phyloP scores from a whole-genome alignment of 768 basidiomycete species.

The Phallus indusiatus region DNA sequence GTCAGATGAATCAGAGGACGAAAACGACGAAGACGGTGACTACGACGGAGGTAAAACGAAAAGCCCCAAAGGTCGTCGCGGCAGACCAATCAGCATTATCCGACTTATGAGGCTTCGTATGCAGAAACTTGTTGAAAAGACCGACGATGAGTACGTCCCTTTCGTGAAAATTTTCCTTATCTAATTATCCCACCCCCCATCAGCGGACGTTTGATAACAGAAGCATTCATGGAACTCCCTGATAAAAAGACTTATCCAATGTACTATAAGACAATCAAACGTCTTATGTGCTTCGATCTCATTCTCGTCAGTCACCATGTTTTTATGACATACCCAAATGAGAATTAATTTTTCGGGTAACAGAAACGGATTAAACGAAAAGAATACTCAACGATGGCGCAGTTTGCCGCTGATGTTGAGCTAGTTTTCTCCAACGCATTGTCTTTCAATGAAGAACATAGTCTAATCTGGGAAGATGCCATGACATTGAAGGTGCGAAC shows the following conservation, averaged over 20 bases:
- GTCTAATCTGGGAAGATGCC: constrained; percentile 76
- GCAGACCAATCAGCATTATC: constrained; percentile 42
- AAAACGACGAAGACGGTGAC: constrained; percentile 32
- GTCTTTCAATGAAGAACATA: constrained; percentile 80
- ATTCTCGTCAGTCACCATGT: constrained; percentile 49
- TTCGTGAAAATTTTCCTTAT: constrained; percentile 3
- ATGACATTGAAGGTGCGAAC: constrained; percentile 47
- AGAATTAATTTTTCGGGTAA: neutral
- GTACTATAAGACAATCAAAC: constrained; percentile 74
- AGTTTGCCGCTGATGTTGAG: constrained; percentile 82
- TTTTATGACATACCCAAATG: constrained; percentile 4
- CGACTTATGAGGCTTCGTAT: constrained; percentile 59
- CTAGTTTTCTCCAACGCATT: constrained; percentile 86
- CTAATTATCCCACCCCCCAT: neutral
- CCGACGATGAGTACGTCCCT: constrained; percentile 52
- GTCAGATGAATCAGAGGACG: constrained; percentile 25
- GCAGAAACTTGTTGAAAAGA: constrained; percentile 64
- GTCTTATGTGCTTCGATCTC: constrained; percentile 67
- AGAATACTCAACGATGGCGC: constrained; percentile 55
- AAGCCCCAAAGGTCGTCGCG: constrained; percentile 32
- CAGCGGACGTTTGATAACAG: constrained; percentile 60
- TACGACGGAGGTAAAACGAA: constrained; percentile 28
- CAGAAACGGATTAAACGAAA: constrained; percentile 79
- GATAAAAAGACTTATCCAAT: constrained; percentile 67
- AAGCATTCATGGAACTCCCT: constrained; percentile 79